A percentile compares a stretch with the other conserved stretches of the same genome.
These are phyloP conservation scores for Tetradesmus obliquus DNA, from an alignment of 139 green algal species.

Conservation along the genomic window DNA sequence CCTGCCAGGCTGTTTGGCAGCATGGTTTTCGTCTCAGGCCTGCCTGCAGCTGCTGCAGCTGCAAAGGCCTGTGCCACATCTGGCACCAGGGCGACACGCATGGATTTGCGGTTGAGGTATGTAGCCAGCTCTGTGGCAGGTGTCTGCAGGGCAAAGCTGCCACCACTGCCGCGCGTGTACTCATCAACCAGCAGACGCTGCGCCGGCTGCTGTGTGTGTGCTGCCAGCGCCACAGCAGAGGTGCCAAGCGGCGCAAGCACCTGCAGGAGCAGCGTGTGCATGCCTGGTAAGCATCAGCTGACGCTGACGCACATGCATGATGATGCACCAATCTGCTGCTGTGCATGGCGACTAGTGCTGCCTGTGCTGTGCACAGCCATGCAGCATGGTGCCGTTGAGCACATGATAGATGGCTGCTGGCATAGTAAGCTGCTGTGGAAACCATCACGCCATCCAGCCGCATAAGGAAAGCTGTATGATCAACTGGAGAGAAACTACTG, in stretches of 20 bases:
- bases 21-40: conserved; percentile 7
- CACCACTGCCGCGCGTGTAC: conserved; percentile 55
- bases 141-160: conserved; percentile 44
- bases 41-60: conserved; percentile 17
- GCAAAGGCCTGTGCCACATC: conserved; percentile 45
- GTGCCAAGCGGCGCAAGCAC: conserved; percentile 59
- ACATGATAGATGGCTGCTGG: background rate
- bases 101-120: conserved; percentile 22
- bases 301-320: background rate
- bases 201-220: conserved; percentile 46
- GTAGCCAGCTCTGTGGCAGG: conserved; percentile 61
- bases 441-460: too few relatives aligned
- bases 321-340: background rate
- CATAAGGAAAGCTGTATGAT: too few relatives aligned
- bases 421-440: background rate
- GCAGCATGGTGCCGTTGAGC: too few relatives aligned
- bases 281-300: too few relatives aligned
- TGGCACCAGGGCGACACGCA: conserved; percentile 57
- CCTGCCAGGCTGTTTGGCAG: conserved; percentile 56
- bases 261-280: conserved; percentile 12
- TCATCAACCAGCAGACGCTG: conserved; percentile 79
- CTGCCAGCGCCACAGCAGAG: conserved; percentile 63
- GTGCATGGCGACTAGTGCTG: background rate
- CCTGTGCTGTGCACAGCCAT: background rate
- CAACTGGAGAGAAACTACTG: background rate